Evolutionary conservation across 2,329 filamentous ascomycete genomes (phyloP).

Genomic region (Cryphonectria japonica): DNA sequence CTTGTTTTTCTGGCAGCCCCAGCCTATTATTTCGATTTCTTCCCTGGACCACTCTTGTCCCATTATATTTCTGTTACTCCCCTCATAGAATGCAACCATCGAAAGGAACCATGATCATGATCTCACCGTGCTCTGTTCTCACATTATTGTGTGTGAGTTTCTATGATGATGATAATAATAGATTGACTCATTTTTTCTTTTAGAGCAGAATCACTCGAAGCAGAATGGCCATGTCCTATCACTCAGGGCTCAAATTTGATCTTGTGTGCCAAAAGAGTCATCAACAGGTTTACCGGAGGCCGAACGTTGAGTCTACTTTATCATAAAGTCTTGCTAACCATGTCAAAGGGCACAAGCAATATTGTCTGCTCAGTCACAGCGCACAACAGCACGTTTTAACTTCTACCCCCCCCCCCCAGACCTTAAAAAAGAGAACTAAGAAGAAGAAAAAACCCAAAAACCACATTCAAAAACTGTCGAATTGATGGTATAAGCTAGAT

Average conservation of each 20-base stretch:
- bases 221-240: neutral
- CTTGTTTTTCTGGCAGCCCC: neutral
- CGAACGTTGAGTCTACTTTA: neutral
- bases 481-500: too few relatives aligned
- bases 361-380: too few relatives aligned
- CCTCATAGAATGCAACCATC: neutral
- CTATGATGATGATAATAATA: neutral
- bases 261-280: neutral
- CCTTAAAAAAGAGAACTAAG: too few relatives aligned
- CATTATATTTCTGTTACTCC: neutral
- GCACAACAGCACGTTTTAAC: too few relatives aligned
- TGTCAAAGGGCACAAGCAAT: too few relatives aligned
- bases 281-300: neutral
- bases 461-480: too few relatives aligned
- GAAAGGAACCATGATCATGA: neutral
- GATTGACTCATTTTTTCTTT: neutral
- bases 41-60: neutral
- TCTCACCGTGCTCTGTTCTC: neutral
- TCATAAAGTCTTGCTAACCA: too few relatives aligned
- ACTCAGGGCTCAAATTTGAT: neutral
- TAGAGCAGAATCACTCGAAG: fast-evolving
- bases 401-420: too few relatives aligned
- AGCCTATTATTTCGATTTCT: neutral
- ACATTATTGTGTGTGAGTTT: neutral
- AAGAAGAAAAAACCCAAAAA: too few relatives aligned